A percentile compares a stretch with the other conserved stretches of the same genome.
These are phyloP conservation scores for Lithocarpus polystachyus DNA, from an alignment of 306 rosid genomes.

Conservation along the genomic window DNA sequence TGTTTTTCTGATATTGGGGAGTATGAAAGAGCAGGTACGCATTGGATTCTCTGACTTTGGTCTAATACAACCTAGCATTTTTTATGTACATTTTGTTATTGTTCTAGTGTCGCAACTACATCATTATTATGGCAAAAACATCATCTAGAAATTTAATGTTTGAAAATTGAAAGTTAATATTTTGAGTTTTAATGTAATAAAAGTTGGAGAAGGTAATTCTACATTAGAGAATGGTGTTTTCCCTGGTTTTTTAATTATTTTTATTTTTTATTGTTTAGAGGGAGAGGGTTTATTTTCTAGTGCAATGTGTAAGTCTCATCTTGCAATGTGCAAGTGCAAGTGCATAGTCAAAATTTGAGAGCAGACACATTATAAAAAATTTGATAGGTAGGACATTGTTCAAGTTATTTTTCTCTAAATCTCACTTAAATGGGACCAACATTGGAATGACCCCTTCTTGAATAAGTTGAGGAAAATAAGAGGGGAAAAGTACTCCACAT, in stretches of 20 bases:
- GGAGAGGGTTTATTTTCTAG: too few species aligned
- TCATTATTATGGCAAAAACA: not conserved
- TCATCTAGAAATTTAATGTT: not conserved
- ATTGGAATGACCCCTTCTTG: too few species aligned
- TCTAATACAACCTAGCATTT: not conserved
- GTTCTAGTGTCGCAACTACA: not conserved
- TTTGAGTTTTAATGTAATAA: not conserved
- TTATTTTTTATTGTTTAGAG: too few species aligned
- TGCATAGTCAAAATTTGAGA: too few species aligned
- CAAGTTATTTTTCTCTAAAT: too few species aligned
- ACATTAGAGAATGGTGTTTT: not conserved
- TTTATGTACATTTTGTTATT: not conserved
- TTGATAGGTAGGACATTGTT: too few species aligned
- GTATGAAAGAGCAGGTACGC: slow-evolving; percentile 62
- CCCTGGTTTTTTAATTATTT: not conserved
- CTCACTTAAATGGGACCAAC: too few species aligned
- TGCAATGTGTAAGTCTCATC: too few species aligned
- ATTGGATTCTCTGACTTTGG: not conserved
- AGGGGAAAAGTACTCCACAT: too few species aligned
- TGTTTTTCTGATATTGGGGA: slow-evolving; percentile 71
- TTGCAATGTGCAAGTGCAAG: too few species aligned
- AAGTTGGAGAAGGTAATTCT: not conserved
- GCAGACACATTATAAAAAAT: too few species aligned
- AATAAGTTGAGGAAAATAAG: too few species aligned
- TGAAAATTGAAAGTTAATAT: not conserved